A percentile compares a stretch with the other conserved stretches of the same genome.
Evolutionary conservation across 768 basidiomycete species (phyloP).

Genomic region (Collybiopsis luxurians): DNA sequence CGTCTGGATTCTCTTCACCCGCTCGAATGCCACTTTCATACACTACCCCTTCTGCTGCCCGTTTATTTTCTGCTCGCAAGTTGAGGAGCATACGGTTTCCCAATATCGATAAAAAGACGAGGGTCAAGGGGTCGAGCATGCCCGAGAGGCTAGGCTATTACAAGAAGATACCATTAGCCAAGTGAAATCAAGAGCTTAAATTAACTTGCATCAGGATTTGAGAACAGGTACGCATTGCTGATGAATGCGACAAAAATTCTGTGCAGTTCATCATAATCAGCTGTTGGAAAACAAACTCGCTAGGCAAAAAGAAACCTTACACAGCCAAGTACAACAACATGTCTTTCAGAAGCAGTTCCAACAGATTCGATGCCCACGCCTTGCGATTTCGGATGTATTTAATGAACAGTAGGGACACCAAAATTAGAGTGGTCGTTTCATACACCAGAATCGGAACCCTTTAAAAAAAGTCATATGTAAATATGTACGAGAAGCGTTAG

Average conservation of each 20-base stretch:
- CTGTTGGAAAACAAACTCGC: not conserved
- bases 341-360: not conserved
- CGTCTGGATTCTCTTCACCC: too few relatives aligned
- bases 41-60: not conserved
- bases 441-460: slow-evolving; percentile 1
- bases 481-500: not conserved
- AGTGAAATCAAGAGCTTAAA: too few relatives aligned
- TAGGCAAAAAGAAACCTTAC: not conserved
- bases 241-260: not conserved
- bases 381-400: not conserved
- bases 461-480: not conserved
- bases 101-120: not conserved
- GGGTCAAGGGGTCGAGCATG: not conserved
- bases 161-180: too few relatives aligned
- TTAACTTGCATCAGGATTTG: not conserved
- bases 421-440: not conserved
- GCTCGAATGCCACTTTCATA: not conserved
- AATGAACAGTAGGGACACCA: not conserved
- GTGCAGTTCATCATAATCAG: not conserved
- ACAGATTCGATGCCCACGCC: not conserved
- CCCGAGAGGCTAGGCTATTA: not conserved
- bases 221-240: not conserved
- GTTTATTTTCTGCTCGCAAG: not conserved
- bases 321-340: not conserved
- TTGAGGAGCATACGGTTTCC: not conserved